Conservation (phyloP, 345 rosid species). For the Hevea brasiliensis region DNA sequence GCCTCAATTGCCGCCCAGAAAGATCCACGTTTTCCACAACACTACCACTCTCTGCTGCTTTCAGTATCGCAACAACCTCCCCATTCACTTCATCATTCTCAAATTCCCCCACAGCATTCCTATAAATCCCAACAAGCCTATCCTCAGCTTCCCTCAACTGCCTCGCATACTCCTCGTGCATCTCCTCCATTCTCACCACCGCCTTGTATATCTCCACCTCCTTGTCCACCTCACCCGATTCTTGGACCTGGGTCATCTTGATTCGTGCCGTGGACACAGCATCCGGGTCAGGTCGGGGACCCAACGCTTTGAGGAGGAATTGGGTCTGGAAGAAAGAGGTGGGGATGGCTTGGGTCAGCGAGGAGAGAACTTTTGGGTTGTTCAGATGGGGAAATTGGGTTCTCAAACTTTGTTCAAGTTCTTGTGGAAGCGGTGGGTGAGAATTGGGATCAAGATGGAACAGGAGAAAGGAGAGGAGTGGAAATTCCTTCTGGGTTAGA, state of each 20-base stretch:
- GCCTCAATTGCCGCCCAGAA: slow-evolving; percentile 24
- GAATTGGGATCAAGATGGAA: slow-evolving; percentile 12
- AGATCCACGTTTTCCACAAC: slow-evolving; percentile 27
- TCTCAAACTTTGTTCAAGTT: background rate
- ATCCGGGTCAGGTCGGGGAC: slow-evolving; percentile 23
- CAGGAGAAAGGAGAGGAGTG: slow-evolving; percentile 16
- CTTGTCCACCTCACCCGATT: background rate
- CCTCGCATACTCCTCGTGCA: slow-evolving; percentile 21
- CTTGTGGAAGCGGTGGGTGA: slow-evolving; percentile 8
- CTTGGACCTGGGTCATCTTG: slow-evolving; percentile 10
- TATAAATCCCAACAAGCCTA: slow-evolving; percentile 23
- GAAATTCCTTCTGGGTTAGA: slow-evolving; percentile 5
- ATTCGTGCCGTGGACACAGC: slow-evolving; percentile 20
- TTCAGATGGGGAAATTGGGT: slow-evolving; percentile 22
- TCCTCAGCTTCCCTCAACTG: slow-evolving; percentile 21
- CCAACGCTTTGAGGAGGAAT: slow-evolving; percentile 10
- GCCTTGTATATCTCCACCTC: slow-evolving; percentile 24
- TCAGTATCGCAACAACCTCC: slow-evolving; percentile 15
- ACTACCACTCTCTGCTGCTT: slow-evolving; percentile 16
- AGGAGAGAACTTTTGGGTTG: slow-evolving; percentile 11
- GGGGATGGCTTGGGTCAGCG: slow-evolving; percentile 13
- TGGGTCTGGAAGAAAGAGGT: slow-evolving; percentile 7
- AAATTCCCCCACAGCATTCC: slow-evolving; percentile 1
- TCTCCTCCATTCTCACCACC: slow-evolving; percentile 24
- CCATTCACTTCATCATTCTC: slow-evolving; percentile 10